Percentiles rank a stretch among this genome's conserved stretches.
These are phyloP conservation scores for Aquilaria sinensis DNA, from an alignment of 345 rosid genomes.

Conservation along the genomic window DNA sequence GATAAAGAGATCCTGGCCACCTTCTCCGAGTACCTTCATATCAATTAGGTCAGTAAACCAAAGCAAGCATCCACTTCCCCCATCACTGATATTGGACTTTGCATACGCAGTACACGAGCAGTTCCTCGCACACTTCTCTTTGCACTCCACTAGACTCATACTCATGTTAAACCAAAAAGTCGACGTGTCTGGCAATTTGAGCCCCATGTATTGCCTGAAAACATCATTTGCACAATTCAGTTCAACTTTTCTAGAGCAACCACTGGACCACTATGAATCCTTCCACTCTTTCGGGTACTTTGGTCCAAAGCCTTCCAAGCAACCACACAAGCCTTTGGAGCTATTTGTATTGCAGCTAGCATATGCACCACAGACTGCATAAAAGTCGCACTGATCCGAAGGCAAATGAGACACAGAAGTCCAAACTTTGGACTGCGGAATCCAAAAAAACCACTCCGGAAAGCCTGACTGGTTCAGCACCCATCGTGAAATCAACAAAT, in stretches of 20 bases:
- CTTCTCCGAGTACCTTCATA: no score
- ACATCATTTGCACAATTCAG: no score
- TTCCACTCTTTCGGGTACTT: constrained; percentile 17
- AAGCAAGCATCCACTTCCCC: no score
- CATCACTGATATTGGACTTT: no score
- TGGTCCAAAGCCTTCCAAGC: constrained; percentile 35
- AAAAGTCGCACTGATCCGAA: constrained; percentile 32
- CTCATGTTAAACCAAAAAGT: no score
- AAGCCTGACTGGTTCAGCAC: constrained; percentile 18
- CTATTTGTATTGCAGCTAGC: constrained; percentile 32
- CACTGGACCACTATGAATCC: constrained; percentile 28
- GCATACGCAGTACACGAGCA: no score
- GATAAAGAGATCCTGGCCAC: background rate
- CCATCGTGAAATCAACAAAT: constrained; percentile 22
- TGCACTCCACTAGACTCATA: no score
- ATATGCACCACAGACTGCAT: constrained; percentile 28
- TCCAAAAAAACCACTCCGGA: constrained; percentile 20
- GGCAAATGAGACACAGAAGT: constrained; percentile 18
- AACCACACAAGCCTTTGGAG: constrained; percentile 26
- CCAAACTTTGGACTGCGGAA: constrained; percentile 20
- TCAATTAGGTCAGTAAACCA: no score
- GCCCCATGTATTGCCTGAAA: no score
- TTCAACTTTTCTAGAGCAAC: constrained; percentile 5
- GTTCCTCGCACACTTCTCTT: no score
- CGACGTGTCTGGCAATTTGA: no score